Base-by-base conservation (phyloP, 495 filamentous ascomycete genomes). In the Tirmania nivea region DNA sequence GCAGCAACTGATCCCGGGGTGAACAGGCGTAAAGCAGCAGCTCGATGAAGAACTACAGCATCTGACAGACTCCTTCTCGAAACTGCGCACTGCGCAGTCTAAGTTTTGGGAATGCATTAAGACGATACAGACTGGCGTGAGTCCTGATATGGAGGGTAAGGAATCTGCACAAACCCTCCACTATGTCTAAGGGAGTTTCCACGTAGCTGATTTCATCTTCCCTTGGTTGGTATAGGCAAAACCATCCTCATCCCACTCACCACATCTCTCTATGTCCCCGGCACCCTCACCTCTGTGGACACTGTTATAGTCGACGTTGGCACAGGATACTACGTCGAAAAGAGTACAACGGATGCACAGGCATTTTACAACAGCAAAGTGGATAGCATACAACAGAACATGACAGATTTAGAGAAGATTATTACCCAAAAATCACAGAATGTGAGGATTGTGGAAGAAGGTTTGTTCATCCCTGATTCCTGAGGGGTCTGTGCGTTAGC, bases 301-400 rank as follows among this genome's bases (percentile, higher is more conserved):
- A 80, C 80, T 55, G 87, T 96, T 10, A 73, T 97, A 48, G 86
- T 97, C 20, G 90, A 97, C 70, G 81, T 97, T 16, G 90, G 90
- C 14, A 97, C 90, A 1, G 90, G 90, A 3, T 97, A 90, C 66
- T 95, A 85, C 65, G 83, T 96, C 54, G 90, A 96, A 69, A 97
- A 97, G 80, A 80, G 76, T 14, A 73, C 79, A 5, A 75, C 75
- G 49, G 84, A 84, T 56, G 92, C 90, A 1, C 73, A 73, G 35
- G 77, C 79, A 49, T 97, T 96, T 61, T 97, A 97, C 64, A 74
- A 81, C 16, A 71, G 68, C 20, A 97, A 96, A 68, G 75, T 94
- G 8, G 81, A 85, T 60, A 82, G 84, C 42, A 60, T 97, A 49
- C 78, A 76, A 20, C 67, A 68, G 55, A 95, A 86, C 65, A 70